phyloP scores from a whole-genome alignment of 163 green algal genomes.

The Botryococcus braunii region DNA sequence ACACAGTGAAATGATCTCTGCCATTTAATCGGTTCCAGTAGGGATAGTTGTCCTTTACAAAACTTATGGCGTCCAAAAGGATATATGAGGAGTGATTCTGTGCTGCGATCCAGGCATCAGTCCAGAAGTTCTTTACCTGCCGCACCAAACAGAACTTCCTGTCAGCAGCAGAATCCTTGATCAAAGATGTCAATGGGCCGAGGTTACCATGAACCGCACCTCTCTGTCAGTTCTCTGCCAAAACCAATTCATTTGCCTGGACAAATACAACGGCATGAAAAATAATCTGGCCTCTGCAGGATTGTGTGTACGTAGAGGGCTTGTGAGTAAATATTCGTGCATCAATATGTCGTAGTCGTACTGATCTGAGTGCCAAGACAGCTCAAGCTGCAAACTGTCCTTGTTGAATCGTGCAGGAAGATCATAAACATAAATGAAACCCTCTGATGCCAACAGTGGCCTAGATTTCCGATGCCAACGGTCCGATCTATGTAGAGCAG shows the following conservation, averaged over 20 bases:
- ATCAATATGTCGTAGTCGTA: not conserved
- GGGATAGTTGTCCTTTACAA: not conserved
- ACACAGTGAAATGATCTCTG: slow-evolving; percentile 2
- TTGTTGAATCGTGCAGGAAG: not conserved
- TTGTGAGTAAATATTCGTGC: not conserved
- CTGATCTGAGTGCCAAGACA: not conserved
- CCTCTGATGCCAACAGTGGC: too few species aligned
- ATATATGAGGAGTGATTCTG: not conserved
- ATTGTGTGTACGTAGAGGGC: not conserved
- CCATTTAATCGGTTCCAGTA: slow-evolving; percentile 1
- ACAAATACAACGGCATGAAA: slow-evolving; percentile 2
- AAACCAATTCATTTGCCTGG: not conserved
- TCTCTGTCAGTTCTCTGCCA: not conserved
- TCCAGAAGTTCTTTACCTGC: not conserved
- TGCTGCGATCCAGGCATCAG: not conserved
- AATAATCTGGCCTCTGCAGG: not conserved
- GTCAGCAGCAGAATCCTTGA: not conserved
- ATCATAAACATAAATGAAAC: not conserved
- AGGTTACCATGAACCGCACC: not conserved
- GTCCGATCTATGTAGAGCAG: too few species aligned
- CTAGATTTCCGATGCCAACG: too few species aligned
- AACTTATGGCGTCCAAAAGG: not conserved
- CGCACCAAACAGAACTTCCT: not conserved
- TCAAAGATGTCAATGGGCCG: not conserved
- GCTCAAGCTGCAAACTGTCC: not conserved